Conservation (phyloP, 805 yeast species). For the Candida pseudoglaebosa region DNA sequence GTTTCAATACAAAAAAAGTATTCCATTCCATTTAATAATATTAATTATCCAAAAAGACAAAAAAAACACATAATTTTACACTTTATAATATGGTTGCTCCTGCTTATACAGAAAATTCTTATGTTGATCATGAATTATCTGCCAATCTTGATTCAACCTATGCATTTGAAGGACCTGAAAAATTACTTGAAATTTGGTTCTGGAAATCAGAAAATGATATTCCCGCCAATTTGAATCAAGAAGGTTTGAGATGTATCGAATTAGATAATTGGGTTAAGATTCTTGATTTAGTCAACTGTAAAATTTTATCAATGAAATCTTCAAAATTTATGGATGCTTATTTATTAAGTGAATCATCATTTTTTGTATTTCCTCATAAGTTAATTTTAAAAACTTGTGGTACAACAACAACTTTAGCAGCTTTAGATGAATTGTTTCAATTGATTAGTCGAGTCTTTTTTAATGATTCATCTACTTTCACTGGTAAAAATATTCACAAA, state of each 20-base stretch:
- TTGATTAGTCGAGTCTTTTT: slow-evolving; percentile 20
- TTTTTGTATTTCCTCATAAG: slow-evolving; percentile 85
- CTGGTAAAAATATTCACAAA: slow-evolving; percentile 45
- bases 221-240: slow-evolving; percentile 31
- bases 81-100: slow-evolving; percentile 36
- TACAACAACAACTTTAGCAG: slow-evolving; percentile 83
- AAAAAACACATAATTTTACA: background rate
- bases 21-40: no score
- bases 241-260: slow-evolving; percentile 63
- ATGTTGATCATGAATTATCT: slow-evolving; percentile 76
- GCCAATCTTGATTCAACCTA: slow-evolving; percentile 78
- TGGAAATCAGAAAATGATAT: slow-evolving; percentile 45
- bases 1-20: slow-evolving; percentile 24
- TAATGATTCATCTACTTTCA: slow-evolving; percentile 26
- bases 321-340: slow-evolving; percentile 72
- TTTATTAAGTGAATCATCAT: slow-evolving; percentile 80
- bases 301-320: slow-evolving; percentile 75
- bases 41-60: slow-evolving; percentile 1
- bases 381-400: slow-evolving; percentile 92
- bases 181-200: slow-evolving; percentile 87
- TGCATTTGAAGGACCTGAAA: slow-evolving; percentile 98
- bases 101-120: slow-evolving; percentile 40
- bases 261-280: slow-evolving; percentile 65
- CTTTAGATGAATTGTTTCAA: slow-evolving; percentile 63
- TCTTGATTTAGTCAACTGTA: slow-evolving; percentile 82